A percentile compares a stretch with the other conserved stretches of the same genome.
Evolutionary conservation across 2,329 filamentous ascomycete species (phyloP).

Genomic region (Teratosphaeria viscida): DNA sequence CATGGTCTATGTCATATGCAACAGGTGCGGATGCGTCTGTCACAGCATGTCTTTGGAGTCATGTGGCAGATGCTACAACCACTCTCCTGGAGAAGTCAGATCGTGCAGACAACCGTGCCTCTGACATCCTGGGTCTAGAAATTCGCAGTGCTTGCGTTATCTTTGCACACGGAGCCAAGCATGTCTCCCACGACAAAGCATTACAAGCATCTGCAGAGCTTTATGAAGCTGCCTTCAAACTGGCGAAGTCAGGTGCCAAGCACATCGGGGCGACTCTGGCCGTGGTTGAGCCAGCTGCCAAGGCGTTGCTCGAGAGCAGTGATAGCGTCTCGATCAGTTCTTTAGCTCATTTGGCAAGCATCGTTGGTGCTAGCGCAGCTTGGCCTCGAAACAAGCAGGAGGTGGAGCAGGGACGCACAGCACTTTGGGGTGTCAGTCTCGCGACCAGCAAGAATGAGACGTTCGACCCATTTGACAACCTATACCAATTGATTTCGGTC

Average conservation of each 20-base stretch:
- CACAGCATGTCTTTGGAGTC: slow-evolving; percentile 3
- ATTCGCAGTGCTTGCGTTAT: slow-evolving; percentile 61
- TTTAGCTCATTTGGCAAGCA: not conserved
- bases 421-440: slow-evolving; percentile 52
- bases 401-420: slow-evolving; percentile 53
- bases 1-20: not conserved
- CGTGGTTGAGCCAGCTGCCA: slow-evolving; percentile 47
- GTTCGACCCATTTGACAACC: slow-evolving; percentile 52
- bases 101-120: not conserved
- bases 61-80: not conserved
- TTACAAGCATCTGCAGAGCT: slow-evolving; percentile 17
- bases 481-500: slow-evolving; percentile 51
- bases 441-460: slow-evolving; percentile 24
- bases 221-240: slow-evolving; percentile 29
- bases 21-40: not conserved
- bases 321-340: not conserved
- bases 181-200: slow-evolving; percentile 1
- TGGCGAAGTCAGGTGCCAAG: slow-evolving; percentile 53
- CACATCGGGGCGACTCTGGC: slow-evolving; percentile 56
- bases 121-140: slow-evolving; percentile 42
- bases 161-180: slow-evolving; percentile 49
- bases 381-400: slow-evolving; percentile 52
- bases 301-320: slow-evolving; percentile 6
- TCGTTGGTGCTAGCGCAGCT: slow-evolving; percentile 1
- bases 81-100: not conserved